Conservation (phyloP, 306 rosid species). For the Medicago ruthenica region DNA sequence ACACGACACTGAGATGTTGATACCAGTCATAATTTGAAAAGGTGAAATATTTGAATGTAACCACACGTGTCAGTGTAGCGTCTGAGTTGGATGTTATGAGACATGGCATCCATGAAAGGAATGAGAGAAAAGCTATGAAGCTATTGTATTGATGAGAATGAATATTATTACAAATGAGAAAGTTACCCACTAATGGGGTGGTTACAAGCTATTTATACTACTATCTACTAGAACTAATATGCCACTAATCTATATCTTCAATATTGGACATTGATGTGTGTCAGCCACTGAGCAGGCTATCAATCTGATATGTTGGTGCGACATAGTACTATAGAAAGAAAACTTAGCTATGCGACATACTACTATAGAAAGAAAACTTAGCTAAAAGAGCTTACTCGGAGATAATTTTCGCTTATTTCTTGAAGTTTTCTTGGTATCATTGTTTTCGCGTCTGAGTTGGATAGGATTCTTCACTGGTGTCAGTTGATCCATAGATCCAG, state of each 20-base stretch:
- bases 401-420: slow-evolving; percentile 74
- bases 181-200: too few relatives aligned
- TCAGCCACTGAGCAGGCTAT: background rate
- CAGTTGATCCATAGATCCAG: slow-evolving; percentile 57
- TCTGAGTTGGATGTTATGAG: background rate
- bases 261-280: background rate
- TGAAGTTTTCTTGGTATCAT: slow-evolving; percentile 45
- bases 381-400: slow-evolving; percentile 55
- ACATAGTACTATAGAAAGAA: background rate
- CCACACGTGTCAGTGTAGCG: background rate
- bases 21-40: background rate
- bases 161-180: too few relatives aligned
- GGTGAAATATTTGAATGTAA: background rate
- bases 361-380: background rate
- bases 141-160: too few relatives aligned
- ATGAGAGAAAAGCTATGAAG: too few relatives aligned
- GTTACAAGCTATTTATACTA: too few relatives aligned
- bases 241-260: too few relatives aligned
- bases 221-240: too few relatives aligned
- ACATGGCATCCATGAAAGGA: too few relatives aligned
- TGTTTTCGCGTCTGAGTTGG: slow-evolving; percentile 53
- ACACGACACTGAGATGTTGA: background rate
- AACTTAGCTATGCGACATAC: background rate
- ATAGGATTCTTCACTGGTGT: slow-evolving; percentile 59
- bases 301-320: background rate